Evolutionary conservation across 192 early-diverging fungal genomes (phyloP).

Genomic region (Thamnidium elegans): DNA sequence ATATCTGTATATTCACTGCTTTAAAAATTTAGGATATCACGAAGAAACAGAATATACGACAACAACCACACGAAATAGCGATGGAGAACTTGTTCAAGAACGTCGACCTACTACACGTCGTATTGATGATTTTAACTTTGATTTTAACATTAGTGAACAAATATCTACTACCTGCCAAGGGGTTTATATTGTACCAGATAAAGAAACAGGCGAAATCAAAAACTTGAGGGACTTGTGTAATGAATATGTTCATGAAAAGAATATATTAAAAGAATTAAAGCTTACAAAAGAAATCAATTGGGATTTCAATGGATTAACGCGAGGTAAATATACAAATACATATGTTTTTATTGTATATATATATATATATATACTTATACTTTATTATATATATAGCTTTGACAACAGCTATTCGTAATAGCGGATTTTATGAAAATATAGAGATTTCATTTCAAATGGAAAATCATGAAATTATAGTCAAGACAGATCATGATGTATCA

Average conservation of each 20-base stretch:
- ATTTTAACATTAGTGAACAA: conserved; percentile 30
- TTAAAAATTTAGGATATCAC: conserved; percentile 26
- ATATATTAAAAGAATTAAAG: conserved; percentile 40
- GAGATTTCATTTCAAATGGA: conserved; percentile 33
- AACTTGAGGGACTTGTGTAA: conserved; percentile 31
- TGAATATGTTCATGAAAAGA: conserved; percentile 27
- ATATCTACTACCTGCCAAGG: conserved; percentile 30
- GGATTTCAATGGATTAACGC: conserved; percentile 37
- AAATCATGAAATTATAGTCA: conserved; percentile 32
- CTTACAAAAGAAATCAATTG: conserved; percentile 43
- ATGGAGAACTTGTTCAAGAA: conserved; percentile 27
- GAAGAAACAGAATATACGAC: conserved; percentile 29
- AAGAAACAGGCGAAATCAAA: conserved; percentile 20
- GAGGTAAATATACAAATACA: conserved; percentile 17
- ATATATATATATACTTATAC: background rate
- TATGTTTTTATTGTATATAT: background rate
- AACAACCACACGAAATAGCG: conserved; percentile 12
- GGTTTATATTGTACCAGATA: conserved; percentile 33
- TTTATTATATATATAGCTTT: conserved; percentile 9
- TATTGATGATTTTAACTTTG: conserved; percentile 36
- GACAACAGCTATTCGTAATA: conserved; percentile 30
- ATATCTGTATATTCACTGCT: background rate
- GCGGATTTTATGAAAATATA: conserved; percentile 37
- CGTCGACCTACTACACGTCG: conserved; percentile 25
- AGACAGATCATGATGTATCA: conserved; percentile 28